These are phyloP conservation scores for Rhodotorula graminis DNA, from an alignment of 768 basidiomycete species.

Conservation along the genomic window DNA sequence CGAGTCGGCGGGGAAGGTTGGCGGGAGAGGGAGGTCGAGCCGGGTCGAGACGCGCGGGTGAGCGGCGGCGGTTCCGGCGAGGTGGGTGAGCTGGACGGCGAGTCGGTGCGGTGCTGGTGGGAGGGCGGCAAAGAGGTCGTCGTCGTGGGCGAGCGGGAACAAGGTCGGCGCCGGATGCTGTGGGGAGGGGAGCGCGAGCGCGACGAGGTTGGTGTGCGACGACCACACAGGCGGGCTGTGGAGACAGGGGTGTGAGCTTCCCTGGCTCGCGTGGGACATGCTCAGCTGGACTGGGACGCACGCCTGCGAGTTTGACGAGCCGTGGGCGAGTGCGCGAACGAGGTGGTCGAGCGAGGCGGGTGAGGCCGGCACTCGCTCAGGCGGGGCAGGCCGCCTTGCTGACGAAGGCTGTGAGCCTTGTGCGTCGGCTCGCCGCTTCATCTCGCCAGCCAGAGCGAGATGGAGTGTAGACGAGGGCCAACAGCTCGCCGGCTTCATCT, in stretches of 20 bases:
- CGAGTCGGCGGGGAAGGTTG: neutral
- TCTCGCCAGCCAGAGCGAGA: too few relatives aligned
- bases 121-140: neutral
- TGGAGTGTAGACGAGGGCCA: too few relatives aligned
- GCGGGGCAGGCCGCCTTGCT: neutral
- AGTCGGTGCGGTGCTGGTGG: neutral
- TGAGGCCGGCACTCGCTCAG: neutral
- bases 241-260: neutral
- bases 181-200: neutral
- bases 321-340: neutral
- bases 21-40: constrained; percentile 17
- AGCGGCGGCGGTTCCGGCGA: constrained; percentile 1
- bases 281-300: neutral
- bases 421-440: too few relatives aligned
- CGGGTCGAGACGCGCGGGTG: constrained; percentile 4
- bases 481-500: too few relatives aligned
- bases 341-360: neutral
- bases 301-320: neutral
- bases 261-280: too few relatives aligned
- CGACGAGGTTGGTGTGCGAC: constrained; percentile 18
- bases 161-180: neutral
- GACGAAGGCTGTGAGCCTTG: too few relatives aligned
- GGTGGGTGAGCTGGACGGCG: constrained; percentile 17
- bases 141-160: neutral
- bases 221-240: constrained; percentile 14